Conservation (phyloP, 306 rosid genomes). For the Quercus engelmannii region DNA sequence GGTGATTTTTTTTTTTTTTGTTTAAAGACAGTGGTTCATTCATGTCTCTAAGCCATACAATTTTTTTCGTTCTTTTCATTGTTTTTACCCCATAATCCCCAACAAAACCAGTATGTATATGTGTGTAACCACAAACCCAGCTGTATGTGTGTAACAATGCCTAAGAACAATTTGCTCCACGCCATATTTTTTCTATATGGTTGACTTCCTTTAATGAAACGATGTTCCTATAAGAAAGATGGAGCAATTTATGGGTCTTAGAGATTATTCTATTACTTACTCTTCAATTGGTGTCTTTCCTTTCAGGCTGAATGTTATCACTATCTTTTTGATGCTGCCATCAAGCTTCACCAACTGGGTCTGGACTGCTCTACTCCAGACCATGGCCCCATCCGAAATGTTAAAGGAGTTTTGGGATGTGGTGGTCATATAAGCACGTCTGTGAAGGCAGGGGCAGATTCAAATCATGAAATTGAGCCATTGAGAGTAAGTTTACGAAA, state of each 20-base stretch:
- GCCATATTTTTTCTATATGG: neutral
- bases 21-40: too few species aligned
- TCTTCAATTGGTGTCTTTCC: conserved; percentile 26
- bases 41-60: too few species aligned
- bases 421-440: conserved; percentile 39
- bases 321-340: conserved; percentile 91
- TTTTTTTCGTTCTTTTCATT: too few species aligned
- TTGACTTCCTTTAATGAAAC: neutral
- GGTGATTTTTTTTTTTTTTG: too few species aligned
- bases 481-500: conserved; percentile 45
- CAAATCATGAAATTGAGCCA: conserved; percentile 35
- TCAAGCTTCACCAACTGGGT: conserved; percentile 84
- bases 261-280: conserved; percentile 12
- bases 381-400: conserved; percentile 64
- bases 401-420: conserved; percentile 43
- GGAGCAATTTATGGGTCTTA: conserved; percentile 2
- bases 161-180: neutral
- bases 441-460: conserved; percentile 50
- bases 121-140: neutral
- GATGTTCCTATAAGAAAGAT: neutral
- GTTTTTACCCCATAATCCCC: too few species aligned
- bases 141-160: neutral
- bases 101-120: neutral
- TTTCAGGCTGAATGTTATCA: conserved; percentile 84
- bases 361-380: conserved; percentile 75